Evolutionary conservation across 1,139 yeast genomes (phyloP).

Genomic region (Zygoascus meyerae): DNA sequence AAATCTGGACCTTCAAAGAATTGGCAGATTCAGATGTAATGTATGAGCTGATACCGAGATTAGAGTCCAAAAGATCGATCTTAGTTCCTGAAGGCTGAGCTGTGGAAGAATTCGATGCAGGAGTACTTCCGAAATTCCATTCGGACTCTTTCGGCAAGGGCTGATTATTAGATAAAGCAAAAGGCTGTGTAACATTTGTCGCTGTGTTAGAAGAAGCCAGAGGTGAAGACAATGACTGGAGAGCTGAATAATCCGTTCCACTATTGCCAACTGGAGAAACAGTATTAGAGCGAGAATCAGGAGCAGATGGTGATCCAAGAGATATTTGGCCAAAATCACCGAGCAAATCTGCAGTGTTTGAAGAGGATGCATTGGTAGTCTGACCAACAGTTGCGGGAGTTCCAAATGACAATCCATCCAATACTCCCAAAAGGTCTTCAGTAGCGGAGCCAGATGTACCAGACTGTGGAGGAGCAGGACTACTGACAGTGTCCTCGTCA

Average conservation of each 20-base stretch:
- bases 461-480: slow-evolving; percentile 27
- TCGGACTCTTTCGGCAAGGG: slow-evolving; percentile 5
- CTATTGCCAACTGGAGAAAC: slow-evolving; percentile 9
- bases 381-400: too few species aligned
- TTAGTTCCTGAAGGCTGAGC: slow-evolving; percentile 13
- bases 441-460: slow-evolving; percentile 1
- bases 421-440: slow-evolving; percentile 66
- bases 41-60: slow-evolving; percentile 47
- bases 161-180: slow-evolving; percentile 1
- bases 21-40: slow-evolving; percentile 37
- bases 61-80: slow-evolving; percentile 28
- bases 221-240: slow-evolving; percentile 10
- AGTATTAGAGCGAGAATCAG: slow-evolving; percentile 2
- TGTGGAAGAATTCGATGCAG: slow-evolving; percentile 1
- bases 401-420: slow-evolving; percentile 54
- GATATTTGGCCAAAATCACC: slow-evolving; percentile 27
- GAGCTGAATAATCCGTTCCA: slow-evolving; percentile 10
- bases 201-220: background rate
- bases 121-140: slow-evolving; percentile 12
- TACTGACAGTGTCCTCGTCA: slow-evolving; percentile 43
- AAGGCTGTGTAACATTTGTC: background rate
- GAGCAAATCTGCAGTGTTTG: slow-evolving; percentile 33
- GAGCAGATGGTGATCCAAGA: slow-evolving; percentile 23
- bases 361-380: slow-evolving; percentile 6
- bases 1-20: slow-evolving; percentile 42